phyloP scores from a whole-genome alignment of 129 eudicot genomes.

The Arctium minus region DNA sequence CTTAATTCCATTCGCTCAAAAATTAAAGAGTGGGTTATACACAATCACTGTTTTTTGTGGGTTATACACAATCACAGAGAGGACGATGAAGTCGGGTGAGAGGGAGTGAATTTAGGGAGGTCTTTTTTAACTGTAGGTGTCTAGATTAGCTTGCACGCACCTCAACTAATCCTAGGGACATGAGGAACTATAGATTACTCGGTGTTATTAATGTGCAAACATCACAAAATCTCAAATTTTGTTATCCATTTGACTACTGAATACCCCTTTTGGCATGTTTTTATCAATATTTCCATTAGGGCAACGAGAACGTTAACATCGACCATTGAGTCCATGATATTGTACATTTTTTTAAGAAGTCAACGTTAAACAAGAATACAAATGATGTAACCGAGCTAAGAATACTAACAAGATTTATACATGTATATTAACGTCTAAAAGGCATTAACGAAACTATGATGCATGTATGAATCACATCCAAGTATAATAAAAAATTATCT shows the following conservation, averaged over 20 bases:
- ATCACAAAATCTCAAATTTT: background rate
- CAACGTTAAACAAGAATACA: background rate
- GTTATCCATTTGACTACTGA: background rate
- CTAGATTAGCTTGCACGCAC: too few relatives aligned
- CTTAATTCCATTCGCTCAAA: too few relatives aligned
- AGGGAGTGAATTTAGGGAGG: background rate
- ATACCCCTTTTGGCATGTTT: background rate
- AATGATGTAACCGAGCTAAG: background rate
- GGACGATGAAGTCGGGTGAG: too few relatives aligned
- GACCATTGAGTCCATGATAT: background rate
- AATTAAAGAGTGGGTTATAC: too few relatives aligned
- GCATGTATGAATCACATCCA: too few relatives aligned
- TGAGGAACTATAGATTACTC: background rate
- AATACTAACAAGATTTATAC: background rate
- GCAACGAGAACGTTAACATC: background rate
- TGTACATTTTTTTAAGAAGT: background rate
- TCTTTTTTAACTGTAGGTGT: too few relatives aligned
- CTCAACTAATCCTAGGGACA: background rate
- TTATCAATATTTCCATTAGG: background rate
- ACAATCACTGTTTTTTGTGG: too few relatives aligned
- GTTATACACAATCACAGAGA: too few relatives aligned
- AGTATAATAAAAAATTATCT: too few relatives aligned
- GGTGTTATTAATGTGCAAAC: background rate
- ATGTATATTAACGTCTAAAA: too few relatives aligned
- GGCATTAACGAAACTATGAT: too few relatives aligned